phyloP scores from a whole-genome alignment of 2,329 filamentous ascomycete genomes.

The Cladophialophora psammophila region DNA sequence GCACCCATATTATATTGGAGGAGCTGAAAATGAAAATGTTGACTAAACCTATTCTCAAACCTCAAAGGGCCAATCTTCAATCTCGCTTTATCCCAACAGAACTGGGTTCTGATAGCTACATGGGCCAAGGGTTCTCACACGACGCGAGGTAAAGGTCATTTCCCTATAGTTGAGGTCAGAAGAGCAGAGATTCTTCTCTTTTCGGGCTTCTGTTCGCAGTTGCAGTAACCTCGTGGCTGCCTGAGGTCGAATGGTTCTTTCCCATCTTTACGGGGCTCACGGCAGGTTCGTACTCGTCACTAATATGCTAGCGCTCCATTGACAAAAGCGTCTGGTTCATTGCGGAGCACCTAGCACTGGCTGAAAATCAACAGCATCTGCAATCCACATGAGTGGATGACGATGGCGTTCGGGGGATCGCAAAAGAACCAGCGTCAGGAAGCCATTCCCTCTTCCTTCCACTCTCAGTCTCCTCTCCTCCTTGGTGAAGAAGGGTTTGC shows the following conservation, averaged over 20 bases:
- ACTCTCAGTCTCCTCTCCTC: background rate
- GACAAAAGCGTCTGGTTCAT: background rate
- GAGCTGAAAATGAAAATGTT: constrained; percentile 4
- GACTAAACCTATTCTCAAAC: background rate
- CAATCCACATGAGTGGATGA: background rate
- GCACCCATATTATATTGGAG: background rate
- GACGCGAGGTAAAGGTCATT: background rate
- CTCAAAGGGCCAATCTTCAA: background rate
- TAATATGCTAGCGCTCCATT: background rate
- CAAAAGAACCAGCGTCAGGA: background rate
- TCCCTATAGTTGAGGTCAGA: background rate
- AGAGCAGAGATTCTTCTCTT: background rate
- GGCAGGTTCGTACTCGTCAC: background rate
- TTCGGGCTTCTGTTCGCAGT: background rate
- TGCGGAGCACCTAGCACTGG: background rate
- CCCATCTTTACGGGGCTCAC: background rate
- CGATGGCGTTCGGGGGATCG: background rate
- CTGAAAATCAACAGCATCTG: background rate
- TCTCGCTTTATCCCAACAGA: background rate
- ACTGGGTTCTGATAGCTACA: too few species aligned
- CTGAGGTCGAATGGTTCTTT: background rate
- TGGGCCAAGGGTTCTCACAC: background rate
- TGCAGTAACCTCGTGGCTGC: background rate
- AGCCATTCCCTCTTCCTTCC: background rate
- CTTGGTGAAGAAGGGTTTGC: background rate